Conservation (phyloP, 169 alveolate genomes). For the Plasmodium vivax region DNA sequence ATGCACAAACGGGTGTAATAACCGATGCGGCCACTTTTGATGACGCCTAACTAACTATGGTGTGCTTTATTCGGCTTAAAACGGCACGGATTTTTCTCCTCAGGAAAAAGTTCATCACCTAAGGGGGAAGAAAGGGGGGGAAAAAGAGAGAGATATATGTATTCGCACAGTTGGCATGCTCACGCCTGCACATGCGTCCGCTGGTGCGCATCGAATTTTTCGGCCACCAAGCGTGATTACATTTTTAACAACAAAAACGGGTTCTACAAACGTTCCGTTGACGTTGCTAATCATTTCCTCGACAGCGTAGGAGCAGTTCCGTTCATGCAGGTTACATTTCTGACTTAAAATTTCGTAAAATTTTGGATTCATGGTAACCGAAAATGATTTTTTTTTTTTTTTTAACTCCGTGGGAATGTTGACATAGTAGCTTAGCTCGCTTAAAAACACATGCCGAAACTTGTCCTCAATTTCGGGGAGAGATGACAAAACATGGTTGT, state of each 20-base stretch:
- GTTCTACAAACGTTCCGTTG: conserved; percentile 9
- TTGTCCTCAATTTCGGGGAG: conserved; percentile 26
- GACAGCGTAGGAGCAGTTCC: conserved; percentile 7
- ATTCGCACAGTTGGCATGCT: background rate
- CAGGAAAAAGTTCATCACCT: conserved; percentile 8
- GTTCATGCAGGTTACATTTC: conserved; percentile 1
- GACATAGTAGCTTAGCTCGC: conserved; percentile 37
- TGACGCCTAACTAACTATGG: conserved; percentile 2
- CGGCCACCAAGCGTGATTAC: background rate
- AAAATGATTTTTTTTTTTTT: conserved; percentile 5
- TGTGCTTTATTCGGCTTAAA: conserved; percentile 9
- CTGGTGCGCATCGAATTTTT: background rate
- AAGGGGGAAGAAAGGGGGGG: conserved; percentile 13
- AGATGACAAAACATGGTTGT: background rate
- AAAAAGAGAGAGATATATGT: background rate
- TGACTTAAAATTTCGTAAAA: conserved; percentile 14
- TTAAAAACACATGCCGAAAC: conserved; percentile 43
- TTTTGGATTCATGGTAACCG: conserved; percentile 13
- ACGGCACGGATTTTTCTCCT: conserved; percentile 6
- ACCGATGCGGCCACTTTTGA: background rate
- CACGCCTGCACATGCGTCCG: background rate
- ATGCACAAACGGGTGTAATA: background rate
- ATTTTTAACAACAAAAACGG: conserved; percentile 14
- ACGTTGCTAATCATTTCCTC: conserved; percentile 20
- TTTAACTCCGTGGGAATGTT: conserved; percentile 29